These are phyloP conservation scores for Actinidia arguta DNA, from an alignment of 179 eudicot species.

Conservation along the genomic window DNA sequence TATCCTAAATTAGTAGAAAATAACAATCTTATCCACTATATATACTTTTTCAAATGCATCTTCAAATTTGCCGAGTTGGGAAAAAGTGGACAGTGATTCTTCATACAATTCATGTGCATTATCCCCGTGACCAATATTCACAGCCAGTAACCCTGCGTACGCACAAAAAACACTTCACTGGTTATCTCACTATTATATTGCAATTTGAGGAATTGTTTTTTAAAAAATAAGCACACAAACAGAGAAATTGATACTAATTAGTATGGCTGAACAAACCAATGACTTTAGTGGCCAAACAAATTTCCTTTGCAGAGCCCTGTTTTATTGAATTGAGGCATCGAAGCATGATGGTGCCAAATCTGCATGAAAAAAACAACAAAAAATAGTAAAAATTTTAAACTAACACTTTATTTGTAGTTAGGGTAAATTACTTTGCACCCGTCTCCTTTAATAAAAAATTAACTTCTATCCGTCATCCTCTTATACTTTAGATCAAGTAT, in stretches of 20 bases:
- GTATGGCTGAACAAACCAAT: constrained; percentile 1
- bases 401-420: too few species aligned
- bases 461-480: too few species aligned
- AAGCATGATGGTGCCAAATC: constrained; percentile 6
- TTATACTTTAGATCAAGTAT: too few species aligned
- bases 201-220: background rate
- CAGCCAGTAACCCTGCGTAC: background rate
- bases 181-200: background rate
- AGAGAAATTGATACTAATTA: background rate
- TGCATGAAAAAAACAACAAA: background rate
- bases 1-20: background rate
- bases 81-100: background rate
- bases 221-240: too few species aligned
- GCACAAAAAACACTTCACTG: too few species aligned
- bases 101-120: background rate
- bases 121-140: constrained; percentile 13
- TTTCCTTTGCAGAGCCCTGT: constrained; percentile 4
- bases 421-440: too few species aligned
- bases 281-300: constrained; percentile 13
- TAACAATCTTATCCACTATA: background rate
- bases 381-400: too few species aligned
- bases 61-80: background rate
- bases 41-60: background rate
- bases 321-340: background rate
- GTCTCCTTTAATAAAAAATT: too few species aligned